Evolutionary conservation across 192 early-diverging fungal genomes (phyloP), one percentile per base, ranked within the genome.

Genomic region (Umbelopsis sp.): DNA sequence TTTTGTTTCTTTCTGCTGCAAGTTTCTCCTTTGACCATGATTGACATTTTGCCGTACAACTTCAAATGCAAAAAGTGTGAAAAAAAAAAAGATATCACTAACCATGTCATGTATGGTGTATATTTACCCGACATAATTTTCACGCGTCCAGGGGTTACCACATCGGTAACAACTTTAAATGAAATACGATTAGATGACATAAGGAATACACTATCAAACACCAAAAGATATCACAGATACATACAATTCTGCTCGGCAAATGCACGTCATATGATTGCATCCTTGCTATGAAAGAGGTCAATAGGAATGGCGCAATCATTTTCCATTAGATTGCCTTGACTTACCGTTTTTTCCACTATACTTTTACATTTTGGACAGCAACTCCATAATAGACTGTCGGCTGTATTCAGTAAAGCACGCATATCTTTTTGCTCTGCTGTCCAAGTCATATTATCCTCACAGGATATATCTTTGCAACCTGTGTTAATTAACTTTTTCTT

Each of bases 251-350:
- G 25, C 24, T 29, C 56, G 26, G 34, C 56, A 62, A 22, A 62
- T 31, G 26, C 56, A 62, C 12, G 56, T 62, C 31, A 62, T 62
- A 20, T 62, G 56, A 62, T 62, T 62, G 20, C 56, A 62, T 5
- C 56, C 56, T 20, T 14, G 16, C 31, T 62, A 20, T 34, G 31
- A 34, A 9, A 53, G 10, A 9, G 24, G 14, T 22, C 1, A 53
- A 26, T 41, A 41, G 2, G 5, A 4, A 41, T 41, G 7, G 7
- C 38, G 38, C 38, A 41, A 1, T 11, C 2, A 11, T 41, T 38
- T 38, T 41, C 12, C 12, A 41, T 41, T 11, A 11, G 38, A 21
- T 21, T 17, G 5, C 47, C 47, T 17, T 20, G 20, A 62, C 56
- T 29, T 31, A 62, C 56, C 0, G 32, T 62, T 3, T 62, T 62